Conservation (phyloP, 306 rosid genomes). For the Inga laurina region DNA sequence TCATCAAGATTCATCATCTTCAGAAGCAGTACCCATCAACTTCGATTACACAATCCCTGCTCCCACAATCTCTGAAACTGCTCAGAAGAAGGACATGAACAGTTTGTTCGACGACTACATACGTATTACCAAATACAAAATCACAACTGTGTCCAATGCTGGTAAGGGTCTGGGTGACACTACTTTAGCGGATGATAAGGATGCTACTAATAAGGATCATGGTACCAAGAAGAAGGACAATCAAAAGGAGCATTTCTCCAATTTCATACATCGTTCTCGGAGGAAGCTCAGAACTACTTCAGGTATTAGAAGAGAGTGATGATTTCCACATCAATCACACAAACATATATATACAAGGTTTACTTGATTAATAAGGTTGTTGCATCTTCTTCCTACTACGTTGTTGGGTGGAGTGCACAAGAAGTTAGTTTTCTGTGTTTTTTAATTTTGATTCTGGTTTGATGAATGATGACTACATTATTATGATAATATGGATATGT, state of each 20-base stretch:
- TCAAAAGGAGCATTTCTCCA: conserved; percentile 47
- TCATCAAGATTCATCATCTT: conserved; percentile 1
- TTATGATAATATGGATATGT: not conserved
- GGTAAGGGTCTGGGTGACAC: conserved; percentile 23
- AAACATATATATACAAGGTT: not conserved
- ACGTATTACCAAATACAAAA: conserved; percentile 12
- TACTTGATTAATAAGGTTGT: conserved; percentile 12
- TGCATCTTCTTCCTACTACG: not conserved
- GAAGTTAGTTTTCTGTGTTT: not conserved
- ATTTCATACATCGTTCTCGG: conserved; percentile 41
- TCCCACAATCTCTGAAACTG: not conserved
- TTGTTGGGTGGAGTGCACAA: conserved; percentile 16
- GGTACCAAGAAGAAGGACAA: conserved; percentile 21
- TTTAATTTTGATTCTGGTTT: not conserved
- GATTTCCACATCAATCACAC: not conserved
- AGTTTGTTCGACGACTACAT: conserved; percentile 37
- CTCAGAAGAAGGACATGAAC: not conserved
- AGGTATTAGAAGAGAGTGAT: conserved; percentile 29
- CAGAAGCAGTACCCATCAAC: conserved; percentile 38
- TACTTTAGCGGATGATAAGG: conserved; percentile 12
- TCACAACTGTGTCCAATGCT: conserved; percentile 35
- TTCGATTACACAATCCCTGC: conserved; percentile 37
- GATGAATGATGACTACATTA: not conserved
- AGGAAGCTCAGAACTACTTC: conserved; percentile 45
- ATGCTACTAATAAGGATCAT: not conserved